These are phyloP conservation scores for Thermoascus crustaceus DNA, from an alignment of 2,329 filamentous ascomycete genomes.

Conservation along the genomic window DNA sequence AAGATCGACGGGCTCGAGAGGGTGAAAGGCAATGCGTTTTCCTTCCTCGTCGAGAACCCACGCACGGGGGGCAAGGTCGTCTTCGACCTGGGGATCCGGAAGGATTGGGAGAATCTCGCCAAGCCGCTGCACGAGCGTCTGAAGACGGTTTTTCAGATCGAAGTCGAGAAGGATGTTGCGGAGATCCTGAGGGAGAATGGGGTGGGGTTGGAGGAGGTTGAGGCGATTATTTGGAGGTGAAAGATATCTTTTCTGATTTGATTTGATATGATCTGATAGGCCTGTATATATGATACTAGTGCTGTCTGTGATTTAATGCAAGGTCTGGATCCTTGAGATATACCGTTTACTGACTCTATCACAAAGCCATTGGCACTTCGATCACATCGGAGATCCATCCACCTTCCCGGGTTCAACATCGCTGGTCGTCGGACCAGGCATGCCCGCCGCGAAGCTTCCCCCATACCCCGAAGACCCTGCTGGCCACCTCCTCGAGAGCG, in stretches of 20 bases:
- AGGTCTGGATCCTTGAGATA: neutral
- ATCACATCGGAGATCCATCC: constrained; percentile 12
- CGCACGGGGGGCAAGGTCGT: constrained; percentile 18
- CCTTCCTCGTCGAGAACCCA: constrained; percentile 42
- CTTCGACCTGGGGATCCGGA: constrained; percentile 30
- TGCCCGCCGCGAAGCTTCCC: constrained; percentile 4
- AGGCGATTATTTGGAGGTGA: constrained; percentile 11
- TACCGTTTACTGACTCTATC: neutral
- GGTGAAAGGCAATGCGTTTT: constrained; percentile 2
- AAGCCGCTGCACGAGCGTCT: constrained; percentile 3
- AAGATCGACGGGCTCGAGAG: neutral
- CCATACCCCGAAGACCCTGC: constrained; percentile 3
- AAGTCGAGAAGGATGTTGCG: constrained; percentile 11
- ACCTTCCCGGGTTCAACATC: constrained; percentile 8
- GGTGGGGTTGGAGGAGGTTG: constrained; percentile 5
- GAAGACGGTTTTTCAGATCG: neutral
- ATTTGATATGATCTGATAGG: neutral
- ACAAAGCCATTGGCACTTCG: constrained; percentile 15
- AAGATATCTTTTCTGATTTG: neutral
- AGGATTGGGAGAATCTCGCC: constrained; percentile 10
- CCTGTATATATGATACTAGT: neutral
- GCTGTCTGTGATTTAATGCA: neutral
- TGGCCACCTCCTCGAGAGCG: constrained; percentile 2
- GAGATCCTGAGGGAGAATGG: constrained; percentile 13
- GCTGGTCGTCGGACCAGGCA: constrained; percentile 8